phyloP scores from a whole-genome alignment of 176 grass and related monocot species.

The Carex parvula region DNA sequence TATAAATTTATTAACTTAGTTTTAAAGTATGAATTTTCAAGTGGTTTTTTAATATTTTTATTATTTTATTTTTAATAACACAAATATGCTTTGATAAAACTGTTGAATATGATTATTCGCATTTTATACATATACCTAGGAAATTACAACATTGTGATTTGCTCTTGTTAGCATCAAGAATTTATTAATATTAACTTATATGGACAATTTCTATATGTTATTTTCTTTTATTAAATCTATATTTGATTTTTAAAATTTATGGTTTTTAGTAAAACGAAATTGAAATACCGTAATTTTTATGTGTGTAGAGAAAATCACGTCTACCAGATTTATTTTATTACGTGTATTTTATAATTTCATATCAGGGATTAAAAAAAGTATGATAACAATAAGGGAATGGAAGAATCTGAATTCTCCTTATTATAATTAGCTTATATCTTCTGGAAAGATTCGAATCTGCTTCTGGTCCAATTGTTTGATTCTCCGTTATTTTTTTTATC shows the following conservation, averaged over 20 bases:
- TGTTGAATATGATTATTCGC: too few species aligned
- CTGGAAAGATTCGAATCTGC: neutral
- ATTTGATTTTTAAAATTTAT: too few species aligned
- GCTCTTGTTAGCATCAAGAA: neutral
- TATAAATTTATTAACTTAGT: too few species aligned
- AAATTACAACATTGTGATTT: neutral
- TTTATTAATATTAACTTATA: neutral
- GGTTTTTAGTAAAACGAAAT: neutral
- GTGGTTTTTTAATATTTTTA: too few species aligned
- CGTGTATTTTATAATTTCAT: neutral
- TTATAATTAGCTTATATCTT: neutral
- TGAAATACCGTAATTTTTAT: neutral
- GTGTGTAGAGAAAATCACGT: neutral
- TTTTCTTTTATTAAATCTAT: too few species aligned
- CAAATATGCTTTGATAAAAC: too few species aligned
- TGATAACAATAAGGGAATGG: neutral
- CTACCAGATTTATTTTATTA: neutral
- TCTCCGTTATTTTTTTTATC: neutral
- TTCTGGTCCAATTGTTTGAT: neutral
- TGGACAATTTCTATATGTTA: too few species aligned
- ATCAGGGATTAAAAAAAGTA: neutral
- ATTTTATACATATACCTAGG: too few species aligned
- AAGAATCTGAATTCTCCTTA: neutral
- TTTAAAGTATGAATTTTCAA: too few species aligned
- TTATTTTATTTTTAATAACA: too few species aligned